Percentiles rank a stretch among this genome's conserved stretches.
These are phyloP conservation scores for Wickerhamomyces chaumierensis DNA, from an alignment of 805 yeast genomes.

Conservation along the genomic window DNA sequence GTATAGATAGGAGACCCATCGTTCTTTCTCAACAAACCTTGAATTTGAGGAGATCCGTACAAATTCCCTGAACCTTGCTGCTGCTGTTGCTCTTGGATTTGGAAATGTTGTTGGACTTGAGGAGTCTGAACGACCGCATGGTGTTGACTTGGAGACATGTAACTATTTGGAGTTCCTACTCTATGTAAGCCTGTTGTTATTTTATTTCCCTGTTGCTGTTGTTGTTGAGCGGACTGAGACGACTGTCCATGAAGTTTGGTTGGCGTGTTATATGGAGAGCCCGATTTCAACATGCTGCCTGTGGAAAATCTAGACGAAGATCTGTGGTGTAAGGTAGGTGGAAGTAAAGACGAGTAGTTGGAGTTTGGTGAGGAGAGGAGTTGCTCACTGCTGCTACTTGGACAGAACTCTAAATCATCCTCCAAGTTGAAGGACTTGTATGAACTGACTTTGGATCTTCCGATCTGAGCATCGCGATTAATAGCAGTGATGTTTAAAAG, in stretches of 20 bases:
- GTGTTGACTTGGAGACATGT: neutral
- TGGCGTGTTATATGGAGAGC: constrained; percentile 15
- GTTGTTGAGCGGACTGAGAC: constrained; percentile 6
- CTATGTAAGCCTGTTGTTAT: neutral
- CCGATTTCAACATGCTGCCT: neutral
- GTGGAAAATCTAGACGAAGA: neutral
- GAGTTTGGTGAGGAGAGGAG: neutral
- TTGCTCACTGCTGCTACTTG: constrained; percentile 23
- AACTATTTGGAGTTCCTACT: constrained; percentile 2
- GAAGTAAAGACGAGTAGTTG: neutral
- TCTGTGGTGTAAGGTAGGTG: neutral
- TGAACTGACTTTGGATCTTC: constrained; percentile 42
- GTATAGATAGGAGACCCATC: neutral
- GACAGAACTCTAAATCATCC: constrained; percentile 66
- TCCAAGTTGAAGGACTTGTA: constrained; percentile 61
- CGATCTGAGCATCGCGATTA: constrained; percentile 18
- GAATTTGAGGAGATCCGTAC: neutral
- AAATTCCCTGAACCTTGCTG: neutral
- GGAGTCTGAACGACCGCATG: neutral
- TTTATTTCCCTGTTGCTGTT: neutral
- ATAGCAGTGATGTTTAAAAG: neutral
- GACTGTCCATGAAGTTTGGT: constrained; percentile 9
- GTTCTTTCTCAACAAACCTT: neutral
- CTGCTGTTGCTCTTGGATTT: neutral
- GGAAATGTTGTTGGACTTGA: neutral